These are phyloP conservation scores for Talaromyces sp. DNA, from an alignment of 2,329 filamentous ascomycete species.

Conservation along the genomic window DNA sequence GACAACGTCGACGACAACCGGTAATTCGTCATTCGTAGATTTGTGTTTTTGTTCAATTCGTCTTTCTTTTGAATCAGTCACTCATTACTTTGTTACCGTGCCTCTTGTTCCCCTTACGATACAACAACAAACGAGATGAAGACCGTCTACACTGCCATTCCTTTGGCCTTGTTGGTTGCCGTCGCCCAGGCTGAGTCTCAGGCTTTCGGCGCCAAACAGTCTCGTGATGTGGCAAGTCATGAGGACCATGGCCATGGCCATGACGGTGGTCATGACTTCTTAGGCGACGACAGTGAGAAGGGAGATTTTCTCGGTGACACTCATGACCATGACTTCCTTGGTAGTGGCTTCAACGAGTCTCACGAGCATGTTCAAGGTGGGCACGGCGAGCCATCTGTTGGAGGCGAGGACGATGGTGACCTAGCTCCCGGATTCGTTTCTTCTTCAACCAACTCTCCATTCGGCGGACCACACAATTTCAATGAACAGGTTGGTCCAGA, in stretches of 20 bases:
- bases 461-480: constrained; percentile 14
- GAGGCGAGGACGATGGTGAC: background rate
- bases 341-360: constrained; percentile 3
- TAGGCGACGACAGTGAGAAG: constrained; percentile 12
- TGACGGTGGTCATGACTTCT: constrained; percentile 12
- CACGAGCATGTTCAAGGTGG: background rate
- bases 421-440: background rate
- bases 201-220: background rate
- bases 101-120: constrained; percentile 15
- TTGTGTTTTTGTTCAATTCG: constrained; percentile 16
- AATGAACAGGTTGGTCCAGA: constrained; percentile 10
- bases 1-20: constrained; percentile 16
- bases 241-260: background rate
- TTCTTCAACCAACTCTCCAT: background rate
- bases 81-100: constrained; percentile 15
- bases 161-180: constrained; percentile 36
- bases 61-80: constrained; percentile 21
- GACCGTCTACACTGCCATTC: constrained; percentile 36
- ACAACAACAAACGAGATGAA: constrained; percentile 31
- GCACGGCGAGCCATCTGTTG: background rate
- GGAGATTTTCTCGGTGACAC: constrained; percentile 17
- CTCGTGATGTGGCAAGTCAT: background rate
- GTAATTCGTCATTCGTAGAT: constrained; percentile 15
- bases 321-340: constrained; percentile 15
- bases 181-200: constrained; percentile 31